Evolutionary conservation across 1,284 basidiomycete species (phyloP).

Genomic region (Retiboletus flavoniger): DNA sequence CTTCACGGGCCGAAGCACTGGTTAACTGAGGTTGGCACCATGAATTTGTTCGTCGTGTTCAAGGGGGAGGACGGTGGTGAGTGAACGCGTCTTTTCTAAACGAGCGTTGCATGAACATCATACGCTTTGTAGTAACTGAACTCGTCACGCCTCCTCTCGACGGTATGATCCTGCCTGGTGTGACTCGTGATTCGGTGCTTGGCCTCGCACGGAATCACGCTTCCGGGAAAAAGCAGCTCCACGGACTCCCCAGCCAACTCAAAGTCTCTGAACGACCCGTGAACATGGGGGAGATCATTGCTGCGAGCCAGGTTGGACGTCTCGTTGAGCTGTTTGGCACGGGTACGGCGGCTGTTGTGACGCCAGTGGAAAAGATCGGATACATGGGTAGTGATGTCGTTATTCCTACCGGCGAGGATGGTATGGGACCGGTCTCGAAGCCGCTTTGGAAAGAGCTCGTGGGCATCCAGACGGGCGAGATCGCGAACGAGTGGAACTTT

Average conservation of each 20-base stretch:
- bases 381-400: conserved; percentile 83
- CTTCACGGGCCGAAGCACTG: conserved; percentile 84
- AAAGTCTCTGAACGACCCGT: conserved; percentile 82
- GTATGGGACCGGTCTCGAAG: conserved; percentile 84
- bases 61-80: conserved; percentile 70
- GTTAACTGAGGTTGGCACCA: conserved; percentile 91
- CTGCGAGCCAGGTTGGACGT: conserved; percentile 65
- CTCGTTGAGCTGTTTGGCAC: conserved; percentile 93
- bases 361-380: conserved; percentile 81
- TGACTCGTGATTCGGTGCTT: conserved; percentile 92
- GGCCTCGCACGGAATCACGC: conserved; percentile 77
- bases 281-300: conserved; percentile 85
- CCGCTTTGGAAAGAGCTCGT: conserved; percentile 82
- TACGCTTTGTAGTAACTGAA: conserved; percentile 53
- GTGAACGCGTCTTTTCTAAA: conserved; percentile 19
- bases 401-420: conserved; percentile 84
- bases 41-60: conserved; percentile 95
- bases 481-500: conserved; percentile 82
- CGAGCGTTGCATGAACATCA: background rate
- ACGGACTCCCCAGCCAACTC: conserved; percentile 67
- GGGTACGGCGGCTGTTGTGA: conserved; percentile 89
- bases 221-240: conserved; percentile 54
- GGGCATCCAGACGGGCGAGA: conserved; percentile 87
- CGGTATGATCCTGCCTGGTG: conserved; percentile 94
- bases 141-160: conserved; percentile 91